Evolutionary conservation across 2,329 filamentous ascomycete genomes (phyloP).

Genomic region (Ceratocystis lukuohia): DNA sequence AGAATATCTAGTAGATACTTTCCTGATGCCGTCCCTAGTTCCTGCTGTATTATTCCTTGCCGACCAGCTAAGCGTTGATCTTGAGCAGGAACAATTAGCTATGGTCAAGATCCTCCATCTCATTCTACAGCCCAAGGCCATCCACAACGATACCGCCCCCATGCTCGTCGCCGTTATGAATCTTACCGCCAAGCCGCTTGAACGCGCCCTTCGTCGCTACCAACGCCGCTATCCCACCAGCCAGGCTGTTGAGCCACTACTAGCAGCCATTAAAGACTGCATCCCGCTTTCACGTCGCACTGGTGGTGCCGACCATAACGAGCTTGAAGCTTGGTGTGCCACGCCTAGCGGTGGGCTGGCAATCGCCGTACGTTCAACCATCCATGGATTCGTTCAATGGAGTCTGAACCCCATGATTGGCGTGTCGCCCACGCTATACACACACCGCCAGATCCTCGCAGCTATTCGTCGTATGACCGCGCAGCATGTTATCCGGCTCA

Average conservation of each 20-base stretch:
- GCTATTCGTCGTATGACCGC: slow-evolving; percentile 26
- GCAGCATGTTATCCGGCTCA: slow-evolving; percentile 41
- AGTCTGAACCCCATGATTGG: slow-evolving; percentile 42
- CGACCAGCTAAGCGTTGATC: slow-evolving; percentile 54
- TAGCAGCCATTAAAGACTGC: slow-evolving; percentile 49
- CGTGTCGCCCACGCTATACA: slow-evolving; percentile 51
- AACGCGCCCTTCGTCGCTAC: slow-evolving; percentile 52
- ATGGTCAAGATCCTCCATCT: slow-evolving; percentile 60
- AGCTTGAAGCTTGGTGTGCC: slow-evolving; percentile 54
- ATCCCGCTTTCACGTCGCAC: slow-evolving; percentile 47
- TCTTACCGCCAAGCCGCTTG: slow-evolving; percentile 55
- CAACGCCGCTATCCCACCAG: slow-evolving; percentile 53
- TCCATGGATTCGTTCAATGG: slow-evolving; percentile 55
- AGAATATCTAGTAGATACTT: slow-evolving; percentile 67
- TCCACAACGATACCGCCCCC: slow-evolving; percentile 55
- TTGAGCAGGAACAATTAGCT: slow-evolving; percentile 49
- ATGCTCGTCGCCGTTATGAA: slow-evolving; percentile 61
- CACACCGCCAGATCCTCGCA: slow-evolving; percentile 54
- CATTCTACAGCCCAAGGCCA: slow-evolving; percentile 55
- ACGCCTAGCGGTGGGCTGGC: slow-evolving; percentile 43
- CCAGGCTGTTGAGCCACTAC: slow-evolving; percentile 55
- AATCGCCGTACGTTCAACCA: slow-evolving; percentile 44
- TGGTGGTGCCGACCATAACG: slow-evolving; percentile 47
- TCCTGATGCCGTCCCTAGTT: slow-evolving; percentile 64
- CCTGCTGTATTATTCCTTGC: slow-evolving; percentile 59